A percentile compares a stretch with the other conserved stretches of the same genome.
phyloP scores from a whole-genome alignment of 2,329 filamentous ascomycete genomes.

The Neopestalotiopsis sp. region DNA sequence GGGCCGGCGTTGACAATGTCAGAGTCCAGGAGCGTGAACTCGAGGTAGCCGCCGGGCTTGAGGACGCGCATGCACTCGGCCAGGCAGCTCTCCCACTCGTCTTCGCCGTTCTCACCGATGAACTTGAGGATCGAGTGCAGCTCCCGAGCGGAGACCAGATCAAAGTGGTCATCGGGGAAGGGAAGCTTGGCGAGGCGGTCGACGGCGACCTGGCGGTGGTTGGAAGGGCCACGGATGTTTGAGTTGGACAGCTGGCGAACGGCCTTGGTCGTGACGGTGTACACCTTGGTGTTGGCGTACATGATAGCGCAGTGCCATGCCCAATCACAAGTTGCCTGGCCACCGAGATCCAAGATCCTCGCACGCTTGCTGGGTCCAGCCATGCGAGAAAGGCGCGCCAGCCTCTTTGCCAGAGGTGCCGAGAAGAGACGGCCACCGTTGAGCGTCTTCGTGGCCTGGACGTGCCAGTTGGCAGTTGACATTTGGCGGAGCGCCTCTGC shows the following conservation, averaged over 20 bases:
- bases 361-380: conserved; percentile 57
- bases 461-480: conserved; percentile 64
- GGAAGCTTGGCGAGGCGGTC: conserved; percentile 79
- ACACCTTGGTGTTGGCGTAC: conserved; percentile 84
- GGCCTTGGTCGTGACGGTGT: conserved; percentile 81
- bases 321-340: conserved; percentile 88
- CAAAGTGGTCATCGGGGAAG: conserved; percentile 85
- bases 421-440: conserved; percentile 69
- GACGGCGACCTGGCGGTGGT: conserved; percentile 85
- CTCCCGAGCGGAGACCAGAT: conserved; percentile 87
- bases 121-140: conserved; percentile 85
- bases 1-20: conserved; percentile 87
- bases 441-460: conserved; percentile 63
- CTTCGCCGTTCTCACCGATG: conserved; percentile 67
- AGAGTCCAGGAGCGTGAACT: conserved; percentile 88
- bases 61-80: conserved; percentile 87
- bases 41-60: conserved; percentile 90
- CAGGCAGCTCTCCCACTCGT: conserved; percentile 89
- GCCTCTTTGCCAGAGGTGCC: conserved; percentile 66
- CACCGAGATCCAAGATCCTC: conserved; percentile 84
- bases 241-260: conserved; percentile 73
- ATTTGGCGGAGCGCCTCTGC: conserved; percentile 79
- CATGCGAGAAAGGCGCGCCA: conserved; percentile 59
- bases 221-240: conserved; percentile 81
- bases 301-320: conserved; percentile 91